Evolutionary conservation across 2,329 filamentous ascomycete species (phyloP).

Genomic region (Aspergillus versicolor): DNA sequence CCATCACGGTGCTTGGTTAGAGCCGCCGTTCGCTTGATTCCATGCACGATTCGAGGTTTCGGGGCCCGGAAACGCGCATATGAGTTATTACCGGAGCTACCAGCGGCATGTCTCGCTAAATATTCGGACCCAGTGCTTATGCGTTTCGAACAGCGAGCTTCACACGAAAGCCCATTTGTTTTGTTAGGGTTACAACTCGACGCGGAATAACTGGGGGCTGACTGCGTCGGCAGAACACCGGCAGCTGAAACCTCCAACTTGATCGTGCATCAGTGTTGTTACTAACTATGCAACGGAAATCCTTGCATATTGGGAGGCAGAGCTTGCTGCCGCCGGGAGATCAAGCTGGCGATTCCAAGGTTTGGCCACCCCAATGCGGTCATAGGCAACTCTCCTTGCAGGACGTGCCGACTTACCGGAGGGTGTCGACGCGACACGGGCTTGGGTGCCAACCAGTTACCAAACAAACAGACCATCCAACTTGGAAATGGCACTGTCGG

Average conservation of each 20-base stretch:
- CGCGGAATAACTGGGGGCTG: too few relatives aligned
- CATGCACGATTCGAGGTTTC: not conserved
- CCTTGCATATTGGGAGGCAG: slow-evolving; percentile 1
- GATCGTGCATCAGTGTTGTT: not conserved
- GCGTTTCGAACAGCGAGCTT: too few relatives aligned
- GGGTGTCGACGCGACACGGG: not conserved
- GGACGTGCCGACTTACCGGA: not conserved
- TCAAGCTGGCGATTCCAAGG: not conserved
- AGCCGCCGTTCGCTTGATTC: not conserved
- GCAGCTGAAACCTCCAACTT: not conserved
- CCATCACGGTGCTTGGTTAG: not conserved
- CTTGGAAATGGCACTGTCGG: not conserved
- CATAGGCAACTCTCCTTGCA: not conserved
- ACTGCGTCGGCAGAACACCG: too few relatives aligned
- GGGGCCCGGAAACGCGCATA: not conserved
- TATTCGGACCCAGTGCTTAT: too few relatives aligned
- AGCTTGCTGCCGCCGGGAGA: not conserved
- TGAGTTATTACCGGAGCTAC: too few relatives aligned
- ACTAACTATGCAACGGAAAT: not conserved
- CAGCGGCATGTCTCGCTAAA: too few relatives aligned
- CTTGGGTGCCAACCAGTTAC: not conserved
- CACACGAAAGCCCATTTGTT: too few relatives aligned
- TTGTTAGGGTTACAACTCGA: too few relatives aligned
- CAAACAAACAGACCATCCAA: not conserved
- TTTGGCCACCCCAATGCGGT: not conserved